Evolutionary conservation across 2,329 filamentous ascomycete species (phyloP).

Genomic region (Orbilia oligospora): DNA sequence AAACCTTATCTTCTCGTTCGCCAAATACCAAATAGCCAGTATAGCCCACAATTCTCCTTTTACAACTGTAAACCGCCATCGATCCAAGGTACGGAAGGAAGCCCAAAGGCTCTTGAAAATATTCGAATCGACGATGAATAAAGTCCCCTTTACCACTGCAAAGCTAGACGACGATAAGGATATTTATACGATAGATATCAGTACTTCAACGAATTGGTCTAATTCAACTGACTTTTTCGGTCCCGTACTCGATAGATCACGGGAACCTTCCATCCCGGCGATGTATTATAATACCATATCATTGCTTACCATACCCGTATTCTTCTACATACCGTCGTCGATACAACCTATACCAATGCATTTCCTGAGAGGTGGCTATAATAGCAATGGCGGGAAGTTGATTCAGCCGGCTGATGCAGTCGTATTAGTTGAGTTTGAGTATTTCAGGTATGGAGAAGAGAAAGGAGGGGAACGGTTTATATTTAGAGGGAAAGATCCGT

Average conservation of each 20-base stretch:
- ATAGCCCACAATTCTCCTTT: background rate
- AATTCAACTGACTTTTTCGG: constrained; percentile 9
- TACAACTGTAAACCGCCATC: background rate
- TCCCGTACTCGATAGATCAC: background rate
- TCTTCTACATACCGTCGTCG: background rate
- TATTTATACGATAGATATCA: constrained; percentile 15
- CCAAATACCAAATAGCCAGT: background rate
- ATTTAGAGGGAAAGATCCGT: constrained; percentile 24
- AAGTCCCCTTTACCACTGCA: constrained; percentile 18
- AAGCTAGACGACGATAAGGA: constrained; percentile 9
- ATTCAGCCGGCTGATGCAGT: constrained; percentile 20
- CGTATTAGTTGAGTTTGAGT: constrained; percentile 22
- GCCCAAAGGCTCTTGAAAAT: constrained; percentile 12
- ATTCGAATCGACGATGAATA: constrained; percentile 19
- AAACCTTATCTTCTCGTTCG: background rate
- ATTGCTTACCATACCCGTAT: constrained; percentile 1
- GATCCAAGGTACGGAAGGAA: constrained; percentile 10
- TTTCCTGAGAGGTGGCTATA: constrained; percentile 5
- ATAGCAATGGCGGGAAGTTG: constrained; percentile 3
- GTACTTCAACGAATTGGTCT: constrained; percentile 14
- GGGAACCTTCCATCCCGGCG: background rate
- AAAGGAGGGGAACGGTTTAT: constrained; percentile 9
- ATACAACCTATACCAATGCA: constrained; percentile 8
- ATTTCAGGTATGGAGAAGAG: constrained; percentile 5
- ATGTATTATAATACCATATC: constrained; percentile 9